Evolutionary conservation across 176 grass and related monocot genomes (phyloP).

Genomic region (Aegilops tauschii): DNA sequence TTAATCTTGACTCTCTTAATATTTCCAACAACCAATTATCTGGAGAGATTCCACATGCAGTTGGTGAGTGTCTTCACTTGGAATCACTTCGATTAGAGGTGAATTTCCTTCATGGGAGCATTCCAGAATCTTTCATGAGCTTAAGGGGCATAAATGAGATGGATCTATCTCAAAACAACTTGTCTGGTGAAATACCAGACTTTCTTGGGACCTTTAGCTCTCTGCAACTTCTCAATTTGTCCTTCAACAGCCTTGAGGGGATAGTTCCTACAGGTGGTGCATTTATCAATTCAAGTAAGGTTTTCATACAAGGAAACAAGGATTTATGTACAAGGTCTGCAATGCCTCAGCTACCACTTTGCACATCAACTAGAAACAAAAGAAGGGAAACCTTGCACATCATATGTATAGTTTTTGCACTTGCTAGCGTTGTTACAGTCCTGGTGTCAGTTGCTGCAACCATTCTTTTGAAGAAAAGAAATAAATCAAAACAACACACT

Average conservation of each 20-base stretch:
- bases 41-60: conserved; percentile 30
- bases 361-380: background rate
- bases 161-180: conserved; percentile 28
- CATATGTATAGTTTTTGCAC: background rate
- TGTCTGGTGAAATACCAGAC: conserved; percentile 16
- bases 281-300: too few species aligned
- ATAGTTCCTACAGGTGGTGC: too few species aligned
- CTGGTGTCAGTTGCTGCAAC: background rate
- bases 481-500: background rate
- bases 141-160: background rate
- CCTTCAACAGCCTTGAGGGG: too few species aligned
- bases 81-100: too few species aligned
- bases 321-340: background rate
- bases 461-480: background rate
- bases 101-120: conserved; percentile 21
- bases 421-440: background rate
- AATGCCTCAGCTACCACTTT: background rate
- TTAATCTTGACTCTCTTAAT: conserved; percentile 10
- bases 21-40: conserved; percentile 1
- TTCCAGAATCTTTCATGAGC: conserved; percentile 22
- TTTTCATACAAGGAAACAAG: too few species aligned
- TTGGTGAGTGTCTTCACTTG: conserved; percentile 2
- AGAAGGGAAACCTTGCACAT: background rate
- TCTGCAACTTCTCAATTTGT: background rate
- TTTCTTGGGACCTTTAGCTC: background rate